Evolutionary conservation across 768 basidiomycete species (phyloP).

Genomic region (Mrakia blollopis): DNA sequence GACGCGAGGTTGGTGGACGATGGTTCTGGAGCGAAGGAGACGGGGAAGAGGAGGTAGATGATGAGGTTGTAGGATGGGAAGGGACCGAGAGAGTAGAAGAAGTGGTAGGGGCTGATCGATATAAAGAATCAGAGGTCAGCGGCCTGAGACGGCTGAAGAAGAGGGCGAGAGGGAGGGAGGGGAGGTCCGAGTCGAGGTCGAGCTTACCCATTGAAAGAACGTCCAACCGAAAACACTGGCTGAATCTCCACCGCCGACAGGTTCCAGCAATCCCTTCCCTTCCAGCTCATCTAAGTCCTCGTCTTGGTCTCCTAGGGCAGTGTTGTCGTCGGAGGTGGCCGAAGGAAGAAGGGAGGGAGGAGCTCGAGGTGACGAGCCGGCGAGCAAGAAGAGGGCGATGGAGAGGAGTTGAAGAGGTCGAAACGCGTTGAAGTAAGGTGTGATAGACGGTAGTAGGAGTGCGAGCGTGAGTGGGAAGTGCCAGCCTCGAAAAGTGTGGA

Average conservation of each 20-base stretch:
- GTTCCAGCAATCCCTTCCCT: not conserved
- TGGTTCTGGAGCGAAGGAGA: conserved; percentile 1
- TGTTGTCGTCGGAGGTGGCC: not conserved
- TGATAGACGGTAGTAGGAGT: not conserved
- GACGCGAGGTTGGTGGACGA: not conserved
- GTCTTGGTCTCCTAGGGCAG: not conserved
- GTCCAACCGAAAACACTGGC: conserved; percentile 1
- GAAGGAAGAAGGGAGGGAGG: not conserved
- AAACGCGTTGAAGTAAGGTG: not conserved
- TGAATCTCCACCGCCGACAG: not conserved
- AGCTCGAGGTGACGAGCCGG: not conserved
- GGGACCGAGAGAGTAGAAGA: not conserved
- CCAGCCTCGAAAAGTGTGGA: not conserved
- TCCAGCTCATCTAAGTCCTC: not conserved
- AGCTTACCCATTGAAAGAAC: conserved; percentile 23
- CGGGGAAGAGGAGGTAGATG: conserved; percentile 14
- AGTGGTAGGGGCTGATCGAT: conserved; percentile 16
- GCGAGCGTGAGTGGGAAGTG: not conserved
- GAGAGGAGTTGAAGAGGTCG: not conserved
- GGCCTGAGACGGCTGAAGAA: not conserved
- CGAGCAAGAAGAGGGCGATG: not conserved
- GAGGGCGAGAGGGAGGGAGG: not conserved
- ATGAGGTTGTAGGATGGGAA: not conserved
- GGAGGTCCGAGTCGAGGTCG: no score
- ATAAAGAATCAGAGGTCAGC: no score